Conservation (phyloP, 192 early-diverging fungal genomes). For the Lobosporangium transversale region DNA sequence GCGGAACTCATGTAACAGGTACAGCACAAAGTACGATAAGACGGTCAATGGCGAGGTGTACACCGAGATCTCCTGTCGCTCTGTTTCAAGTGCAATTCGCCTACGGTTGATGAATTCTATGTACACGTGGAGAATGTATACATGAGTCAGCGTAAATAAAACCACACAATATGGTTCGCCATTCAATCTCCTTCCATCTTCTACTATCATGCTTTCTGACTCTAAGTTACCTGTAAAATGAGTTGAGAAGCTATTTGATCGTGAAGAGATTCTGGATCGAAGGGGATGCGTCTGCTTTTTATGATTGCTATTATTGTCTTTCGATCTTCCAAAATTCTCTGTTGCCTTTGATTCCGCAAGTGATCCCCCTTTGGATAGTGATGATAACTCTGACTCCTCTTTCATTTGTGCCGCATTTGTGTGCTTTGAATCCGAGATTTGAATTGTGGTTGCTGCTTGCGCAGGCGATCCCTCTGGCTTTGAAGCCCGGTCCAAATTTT, state of each 20-base stretch:
- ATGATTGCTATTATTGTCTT: too few relatives aligned
- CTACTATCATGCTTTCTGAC: not conserved
- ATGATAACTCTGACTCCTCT: too few relatives aligned
- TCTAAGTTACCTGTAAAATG: conserved; percentile 43
- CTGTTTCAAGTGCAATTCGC: conserved; percentile 47
- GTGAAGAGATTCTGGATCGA: conserved; percentile 21
- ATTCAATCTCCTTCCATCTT: too few relatives aligned
- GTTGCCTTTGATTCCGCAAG: not conserved
- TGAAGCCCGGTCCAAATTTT: conserved; percentile 24
- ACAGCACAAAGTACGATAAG: conserved; percentile 57
- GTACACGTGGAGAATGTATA: not conserved
- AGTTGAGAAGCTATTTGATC: conserved; percentile 47
- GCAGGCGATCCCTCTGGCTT: not conserved
- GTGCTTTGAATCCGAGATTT: conserved; percentile 9
- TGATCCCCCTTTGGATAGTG: not conserved
- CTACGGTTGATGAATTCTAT: conserved; percentile 58
- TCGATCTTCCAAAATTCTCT: conserved; percentile 5
- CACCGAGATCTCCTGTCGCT: conserved; percentile 56
- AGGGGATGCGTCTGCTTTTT: conserved; percentile 16
- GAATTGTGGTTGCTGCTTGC: conserved; percentile 15
- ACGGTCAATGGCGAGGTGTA: conserved; percentile 62
- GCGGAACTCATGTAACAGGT: conserved; percentile 54
- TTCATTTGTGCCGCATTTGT: not conserved
- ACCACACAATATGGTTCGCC: not conserved
- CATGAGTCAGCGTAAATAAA: not conserved